These are phyloP conservation scores for Colletotrichum acutatum DNA, from an alignment of 2,329 filamentous ascomycete species.

Conservation along the genomic window DNA sequence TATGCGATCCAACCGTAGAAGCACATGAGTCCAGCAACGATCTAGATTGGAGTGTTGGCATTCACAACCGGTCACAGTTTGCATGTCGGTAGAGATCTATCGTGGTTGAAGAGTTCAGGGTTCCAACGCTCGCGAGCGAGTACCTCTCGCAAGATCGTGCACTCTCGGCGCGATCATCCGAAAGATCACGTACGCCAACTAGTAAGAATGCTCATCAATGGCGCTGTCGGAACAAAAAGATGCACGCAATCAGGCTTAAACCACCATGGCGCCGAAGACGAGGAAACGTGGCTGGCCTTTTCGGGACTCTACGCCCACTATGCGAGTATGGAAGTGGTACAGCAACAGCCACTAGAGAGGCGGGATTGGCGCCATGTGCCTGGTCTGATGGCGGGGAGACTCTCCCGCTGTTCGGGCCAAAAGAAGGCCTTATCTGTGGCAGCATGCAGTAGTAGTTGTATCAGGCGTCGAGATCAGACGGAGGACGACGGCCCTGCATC, in stretches of 20 bases:
- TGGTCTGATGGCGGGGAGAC: slow-evolving; percentile 7
- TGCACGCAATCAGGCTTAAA: background rate
- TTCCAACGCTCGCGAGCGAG: too few relatives aligned
- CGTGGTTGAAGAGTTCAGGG: too few relatives aligned
- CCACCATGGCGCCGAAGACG: background rate
- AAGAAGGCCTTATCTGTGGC: background rate
- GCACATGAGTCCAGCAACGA: too few relatives aligned
- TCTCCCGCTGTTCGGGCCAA: background rate
- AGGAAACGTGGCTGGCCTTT: background rate
- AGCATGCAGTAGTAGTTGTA: background rate
- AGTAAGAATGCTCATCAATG: background rate
- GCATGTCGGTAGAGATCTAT: too few relatives aligned
- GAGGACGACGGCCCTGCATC: background rate
- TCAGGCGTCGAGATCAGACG: slow-evolving; percentile 22
- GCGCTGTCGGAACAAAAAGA: background rate
- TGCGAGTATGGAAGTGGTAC: too few relatives aligned
- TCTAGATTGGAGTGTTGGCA: too few relatives aligned
- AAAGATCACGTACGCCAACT: background rate
- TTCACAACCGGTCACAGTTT: too few relatives aligned
- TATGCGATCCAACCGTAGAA: background rate
- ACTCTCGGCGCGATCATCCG: background rate
- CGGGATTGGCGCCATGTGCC: slow-evolving; percentile 32
- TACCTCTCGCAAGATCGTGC: too few relatives aligned
- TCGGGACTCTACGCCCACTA: background rate
- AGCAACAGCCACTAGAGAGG: slow-evolving; percentile 23